Conservation (phyloP, 176 grass and related monocot genomes). For the Aegilops longissima region DNA sequence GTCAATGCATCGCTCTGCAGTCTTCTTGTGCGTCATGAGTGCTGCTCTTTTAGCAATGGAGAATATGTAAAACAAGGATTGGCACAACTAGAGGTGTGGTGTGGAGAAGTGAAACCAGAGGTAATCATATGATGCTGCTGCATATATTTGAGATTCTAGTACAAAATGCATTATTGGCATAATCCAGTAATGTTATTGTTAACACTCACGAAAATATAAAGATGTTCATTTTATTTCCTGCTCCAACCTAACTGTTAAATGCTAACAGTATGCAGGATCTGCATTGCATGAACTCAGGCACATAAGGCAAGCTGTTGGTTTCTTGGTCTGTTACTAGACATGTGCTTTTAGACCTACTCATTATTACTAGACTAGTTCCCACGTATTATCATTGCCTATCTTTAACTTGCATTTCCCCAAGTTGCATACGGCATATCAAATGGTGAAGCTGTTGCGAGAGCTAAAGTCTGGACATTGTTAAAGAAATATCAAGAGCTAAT, state of each 20-base stretch:
- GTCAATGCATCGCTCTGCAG: slow-evolving; percentile 35
- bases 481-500: slow-evolving; percentile 9
- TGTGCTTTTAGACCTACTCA: slow-evolving; percentile 11
- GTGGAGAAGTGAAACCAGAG: slow-evolving; percentile 64
- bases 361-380: slow-evolving; percentile 15
- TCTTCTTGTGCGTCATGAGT: slow-evolving; percentile 90
- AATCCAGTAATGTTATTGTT: neutral
- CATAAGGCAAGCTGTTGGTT: slow-evolving; percentile 85
- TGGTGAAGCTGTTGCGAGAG: neutral
- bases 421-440: neutral
- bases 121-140: slow-evolving; percentile 33
- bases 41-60: slow-evolving; percentile 97
- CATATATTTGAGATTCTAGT: slow-evolving; percentile 23
- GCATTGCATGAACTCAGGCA: slow-evolving; percentile 86
- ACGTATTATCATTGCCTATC: neutral
- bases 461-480: neutral
- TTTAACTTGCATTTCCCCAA: slow-evolving; percentile 1
- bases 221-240: neutral
- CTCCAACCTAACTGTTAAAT: slow-evolving; percentile 23
- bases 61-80: slow-evolving; percentile 96
- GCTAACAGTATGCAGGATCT: slow-evolving; percentile 64
- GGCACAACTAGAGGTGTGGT: slow-evolving; percentile 74
- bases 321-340: slow-evolving; percentile 79
- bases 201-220: slow-evolving; percentile 1
- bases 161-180: slow-evolving; percentile 7